Base-by-base conservation (phyloP, 2,329 filamentous ascomycete genomes). In the Pseudogymnoascus sp. region DNA sequence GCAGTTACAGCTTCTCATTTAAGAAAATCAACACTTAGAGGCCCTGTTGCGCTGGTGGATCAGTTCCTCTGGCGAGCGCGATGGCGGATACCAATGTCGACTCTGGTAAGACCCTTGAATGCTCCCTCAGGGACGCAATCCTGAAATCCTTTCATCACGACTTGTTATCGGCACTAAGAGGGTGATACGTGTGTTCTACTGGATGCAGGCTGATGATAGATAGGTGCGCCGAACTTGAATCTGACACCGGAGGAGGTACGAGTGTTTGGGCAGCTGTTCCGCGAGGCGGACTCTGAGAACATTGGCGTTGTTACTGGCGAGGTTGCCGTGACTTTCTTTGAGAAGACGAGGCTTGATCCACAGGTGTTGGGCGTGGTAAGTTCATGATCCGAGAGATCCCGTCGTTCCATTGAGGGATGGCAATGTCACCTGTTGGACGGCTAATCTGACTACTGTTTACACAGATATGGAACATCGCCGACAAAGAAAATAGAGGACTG, bases 401-500 rank as follows among this genome's bases (percentile, higher is more conserved):
- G 28, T 34, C 23, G 42, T 37, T 56, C 59, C 60, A 61, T 60
- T 8, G 66, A 62, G 23, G 36, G 56, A 18, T 21, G 31, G 38
- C 64, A 18, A 18, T 12, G 25, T 28, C 23, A 28, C 23, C 6
- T 5, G 5, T 46, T 46, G 43, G 4, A 11, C 16, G 23, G 18
- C 16, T 37, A 40, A 23, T 5, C 65, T 70, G 65, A 78, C 69
- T 38, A 9, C 37, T 49, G 62, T 49, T 59, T 56, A 62, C 46
- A 16, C 67, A 96, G 90, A 97, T 99, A 82, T 99, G 95, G 95
- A 93, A 97, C 78, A 95, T 99, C 75, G 93, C 95, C 69, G 95
- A 99, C 79, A 92, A 86, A 68, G 93, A 97, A 79, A 99, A 99
- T 79, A 87, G 93, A 68, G 95, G 95, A 61, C 89, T 97, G 69